These are phyloP conservation scores for Onygenales sp. DNA, from an alignment of 2,329 filamentous ascomycete species.

Conservation along the genomic window DNA sequence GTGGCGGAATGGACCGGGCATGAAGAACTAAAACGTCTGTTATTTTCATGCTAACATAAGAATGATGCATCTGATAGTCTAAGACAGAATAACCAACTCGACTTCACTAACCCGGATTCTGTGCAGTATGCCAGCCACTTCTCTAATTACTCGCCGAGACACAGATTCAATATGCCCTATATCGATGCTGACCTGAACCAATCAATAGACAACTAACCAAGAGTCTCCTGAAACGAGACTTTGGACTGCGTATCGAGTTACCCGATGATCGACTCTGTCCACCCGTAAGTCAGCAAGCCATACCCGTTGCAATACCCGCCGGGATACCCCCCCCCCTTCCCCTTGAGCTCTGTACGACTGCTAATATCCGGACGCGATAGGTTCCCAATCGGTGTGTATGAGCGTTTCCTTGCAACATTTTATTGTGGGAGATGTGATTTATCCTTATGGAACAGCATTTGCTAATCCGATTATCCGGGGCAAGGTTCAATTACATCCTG, in stretches of 20 bases:
- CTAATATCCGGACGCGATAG: slow-evolving; percentile 15
- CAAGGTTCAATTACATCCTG: slow-evolving; percentile 75
- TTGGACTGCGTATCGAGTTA: slow-evolving; percentile 59
- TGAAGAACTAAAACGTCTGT: neutral
- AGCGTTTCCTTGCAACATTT: neutral
- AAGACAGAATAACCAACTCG: slow-evolving; percentile 51
- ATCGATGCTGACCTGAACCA: slow-evolving; percentile 1
- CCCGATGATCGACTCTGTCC: slow-evolving; percentile 77
- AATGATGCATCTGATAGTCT: slow-evolving; percentile 28
- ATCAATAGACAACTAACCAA: slow-evolving; percentile 59
- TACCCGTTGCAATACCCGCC: neutral
- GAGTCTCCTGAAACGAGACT: slow-evolving; percentile 65
- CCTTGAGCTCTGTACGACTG: neutral
- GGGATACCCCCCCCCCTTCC: neutral
- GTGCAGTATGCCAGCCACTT: slow-evolving; percentile 50
- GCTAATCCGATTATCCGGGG: neutral
- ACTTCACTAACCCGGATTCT: slow-evolving; percentile 70
- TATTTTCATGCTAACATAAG: slow-evolving; percentile 7
- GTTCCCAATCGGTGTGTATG: slow-evolving; percentile 37
- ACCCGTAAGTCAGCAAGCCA: slow-evolving; percentile 46
- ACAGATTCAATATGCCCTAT: neutral
- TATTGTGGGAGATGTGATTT: neutral
- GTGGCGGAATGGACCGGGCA: neutral
- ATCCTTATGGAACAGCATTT: neutral
- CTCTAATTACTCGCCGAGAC: neutral